A percentile compares a stretch with the other conserved stretches of the same genome.
These are phyloP conservation scores for Penicillium paneum DNA, from an alignment of 2,329 filamentous ascomycete species.

Conservation along the genomic window DNA sequence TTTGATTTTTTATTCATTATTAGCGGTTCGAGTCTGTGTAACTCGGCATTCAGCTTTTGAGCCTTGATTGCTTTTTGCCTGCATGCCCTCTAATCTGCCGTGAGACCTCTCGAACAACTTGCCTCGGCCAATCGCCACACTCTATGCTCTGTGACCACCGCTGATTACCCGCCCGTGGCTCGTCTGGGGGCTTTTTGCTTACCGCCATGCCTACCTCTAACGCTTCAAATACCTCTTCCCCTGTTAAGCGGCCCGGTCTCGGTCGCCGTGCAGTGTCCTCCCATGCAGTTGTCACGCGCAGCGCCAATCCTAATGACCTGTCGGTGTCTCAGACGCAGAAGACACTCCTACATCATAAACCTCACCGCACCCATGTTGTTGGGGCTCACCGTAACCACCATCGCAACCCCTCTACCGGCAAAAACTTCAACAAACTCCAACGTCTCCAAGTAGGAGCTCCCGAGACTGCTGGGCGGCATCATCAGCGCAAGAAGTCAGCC, in stretches of 20 bases:
- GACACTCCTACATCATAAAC: slow-evolving; percentile 34
- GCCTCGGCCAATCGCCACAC: slow-evolving; percentile 26
- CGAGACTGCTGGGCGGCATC: slow-evolving; percentile 35
- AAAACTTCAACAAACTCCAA: slow-evolving; percentile 45
- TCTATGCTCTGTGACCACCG: slow-evolving; percentile 21
- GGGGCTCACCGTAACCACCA: slow-evolving; percentile 41
- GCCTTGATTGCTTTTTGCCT: slow-evolving; percentile 24
- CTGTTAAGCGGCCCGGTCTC: slow-evolving; percentile 41
- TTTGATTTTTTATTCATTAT: neutral
- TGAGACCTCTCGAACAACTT: slow-evolving; percentile 20
- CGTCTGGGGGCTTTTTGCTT: slow-evolving; percentile 14
- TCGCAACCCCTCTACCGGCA: slow-evolving; percentile 44
- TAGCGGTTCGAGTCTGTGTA: neutral
- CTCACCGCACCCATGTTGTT: slow-evolving; percentile 44
- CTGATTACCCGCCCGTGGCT: slow-evolving; percentile 21
- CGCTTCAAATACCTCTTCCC: slow-evolving; percentile 32
- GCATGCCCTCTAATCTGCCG: slow-evolving; percentile 22
- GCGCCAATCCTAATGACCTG: slow-evolving; percentile 31
- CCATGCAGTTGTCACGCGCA: slow-evolving; percentile 39
- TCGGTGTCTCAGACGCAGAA: slow-evolving; percentile 34
- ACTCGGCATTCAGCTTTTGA: slow-evolving; percentile 15
- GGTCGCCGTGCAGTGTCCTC: slow-evolving; percentile 42
- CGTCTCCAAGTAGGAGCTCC: slow-evolving; percentile 33
- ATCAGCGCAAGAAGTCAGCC: slow-evolving; percentile 48
- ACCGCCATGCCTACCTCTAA: slow-evolving; percentile 24